Base-by-base conservation (phyloP, 2,329 filamentous ascomycete species). In the Hypoxylon sp. region DNA sequence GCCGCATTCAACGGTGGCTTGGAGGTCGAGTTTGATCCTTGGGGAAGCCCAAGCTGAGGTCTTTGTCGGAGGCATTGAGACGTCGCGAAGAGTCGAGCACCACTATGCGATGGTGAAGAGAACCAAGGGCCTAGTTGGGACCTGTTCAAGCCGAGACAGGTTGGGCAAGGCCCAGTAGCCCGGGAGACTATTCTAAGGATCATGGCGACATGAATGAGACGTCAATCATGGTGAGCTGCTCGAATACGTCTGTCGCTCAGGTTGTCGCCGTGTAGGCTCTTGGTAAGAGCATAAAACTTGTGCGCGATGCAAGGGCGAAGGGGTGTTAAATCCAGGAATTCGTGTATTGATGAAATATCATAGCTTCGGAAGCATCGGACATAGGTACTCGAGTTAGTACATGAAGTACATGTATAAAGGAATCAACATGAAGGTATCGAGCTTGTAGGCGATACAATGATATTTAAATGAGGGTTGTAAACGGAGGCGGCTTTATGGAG, bases 121-220 rank as follows among this genome's bases (percentile, higher is more conserved):
- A 63, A 61, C 52, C 54, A 64, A 4, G 56, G 44, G 61, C 62
- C 46, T 44, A 67, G 62, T n/a, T 47, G 52, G 11, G 69, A 35
- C 63, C 64, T 67, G 19, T 68, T 71, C 4, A 67, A 46, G 48
- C 72, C 70, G 55, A 74, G 54, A 48, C 62, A 74, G 8, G 67
- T 56, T 51, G 71, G 69, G 66, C 68, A 72, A 59, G 73, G 61
- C 24, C 62, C 60, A 27, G 52, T 65, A 19, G 66, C 70, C 73
- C 75, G 70, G 29, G 63, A 63, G 68, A 75, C 65, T 55, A 44
- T 73, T 74, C 71, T 71, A 57, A 69, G 48, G 42, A 77, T 72
- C 75, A 77, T 77, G 65, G 62, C 71, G 55, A 53, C 35, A 57
- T 17, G 27, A 24, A 29, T 24, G 32, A 44, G 59, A 44, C 51